Conservation (phyloP, 495 filamentous ascomycete genomes). For the Penicillium antarcticum region DNA sequence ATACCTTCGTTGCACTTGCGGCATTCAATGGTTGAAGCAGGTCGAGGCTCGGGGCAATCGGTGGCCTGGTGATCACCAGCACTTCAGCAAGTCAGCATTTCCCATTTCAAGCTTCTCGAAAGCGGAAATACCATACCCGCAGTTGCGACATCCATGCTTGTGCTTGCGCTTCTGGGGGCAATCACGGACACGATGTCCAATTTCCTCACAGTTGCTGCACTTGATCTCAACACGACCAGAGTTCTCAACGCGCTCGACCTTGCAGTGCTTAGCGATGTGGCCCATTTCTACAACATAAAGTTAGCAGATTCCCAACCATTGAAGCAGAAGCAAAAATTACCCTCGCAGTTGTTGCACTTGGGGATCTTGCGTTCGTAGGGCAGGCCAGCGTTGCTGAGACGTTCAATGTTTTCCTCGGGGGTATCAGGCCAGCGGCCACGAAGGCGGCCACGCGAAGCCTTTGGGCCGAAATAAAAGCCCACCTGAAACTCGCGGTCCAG, state of each 20-base stretch:
- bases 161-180: conserved; percentile 62
- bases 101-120: background rate
- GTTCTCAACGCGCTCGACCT: conserved; percentile 50
- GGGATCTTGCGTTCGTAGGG: conserved; percentile 61
- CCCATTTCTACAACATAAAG: conserved; percentile 56
- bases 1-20: conserved; percentile 70
- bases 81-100: conserved; percentile 24
- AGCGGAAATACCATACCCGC: conserved; percentile 51
- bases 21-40: conserved; percentile 73
- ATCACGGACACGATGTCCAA: conserved; percentile 67
- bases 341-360: conserved; percentile 67
- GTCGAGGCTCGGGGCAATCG: conserved; percentile 70
- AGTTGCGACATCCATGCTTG: conserved; percentile 76
- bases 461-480: conserved; percentile 60
- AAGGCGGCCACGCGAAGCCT: conserved; percentile 60
- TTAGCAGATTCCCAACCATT: background rate
- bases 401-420: conserved; percentile 68
- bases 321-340: conserved; percentile 30
- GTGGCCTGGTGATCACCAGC: conserved; percentile 55
- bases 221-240: conserved; percentile 50
- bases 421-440: conserved; percentile 62
- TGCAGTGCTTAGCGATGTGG: conserved; percentile 65
- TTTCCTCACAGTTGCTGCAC: conserved; percentile 72
- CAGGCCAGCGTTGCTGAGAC: conserved; percentile 69
- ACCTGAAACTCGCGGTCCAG: conserved; percentile 71